phyloP scores from a whole-genome alignment of 768 basidiomycete species.

The Rossbeevera mucosa region DNA sequence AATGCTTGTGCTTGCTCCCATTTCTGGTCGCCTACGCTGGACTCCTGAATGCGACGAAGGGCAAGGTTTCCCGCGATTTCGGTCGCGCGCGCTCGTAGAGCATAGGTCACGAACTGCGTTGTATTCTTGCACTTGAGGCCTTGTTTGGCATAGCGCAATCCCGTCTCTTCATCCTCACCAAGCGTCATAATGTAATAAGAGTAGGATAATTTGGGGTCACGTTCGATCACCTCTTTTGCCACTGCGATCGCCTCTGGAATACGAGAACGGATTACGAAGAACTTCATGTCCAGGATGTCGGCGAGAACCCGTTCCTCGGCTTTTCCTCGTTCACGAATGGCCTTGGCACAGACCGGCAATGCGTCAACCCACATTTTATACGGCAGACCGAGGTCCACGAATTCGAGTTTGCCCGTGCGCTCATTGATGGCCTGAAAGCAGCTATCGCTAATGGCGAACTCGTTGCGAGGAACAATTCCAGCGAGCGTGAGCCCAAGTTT shows the following conservation, averaged over 20 bases:
- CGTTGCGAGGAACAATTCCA: slow-evolving; percentile 47
- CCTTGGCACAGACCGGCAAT: slow-evolving; percentile 52
- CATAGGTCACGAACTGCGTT: slow-evolving; percentile 54
- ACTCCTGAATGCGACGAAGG: slow-evolving; percentile 40
- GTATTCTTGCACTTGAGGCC: slow-evolving; percentile 50
- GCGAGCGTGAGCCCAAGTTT: slow-evolving; percentile 46
- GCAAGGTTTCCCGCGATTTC: slow-evolving; percentile 57
- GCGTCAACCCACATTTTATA: slow-evolving; percentile 56
- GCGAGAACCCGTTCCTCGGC: slow-evolving; percentile 44
- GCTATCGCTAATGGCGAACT: slow-evolving; percentile 55
- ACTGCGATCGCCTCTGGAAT: slow-evolving; percentile 42
- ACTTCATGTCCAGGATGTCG: slow-evolving; percentile 65
- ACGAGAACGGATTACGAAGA: slow-evolving; percentile 43
- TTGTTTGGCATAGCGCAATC: slow-evolving; percentile 57
- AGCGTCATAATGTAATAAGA: slow-evolving; percentile 59
- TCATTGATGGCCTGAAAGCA: slow-evolving; percentile 43
- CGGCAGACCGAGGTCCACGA: slow-evolving; percentile 46
- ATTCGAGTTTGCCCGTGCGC: slow-evolving; percentile 36
- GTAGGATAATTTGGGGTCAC: slow-evolving; percentile 55
- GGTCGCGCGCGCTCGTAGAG: slow-evolving; percentile 55
- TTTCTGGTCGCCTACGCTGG: slow-evolving; percentile 35
- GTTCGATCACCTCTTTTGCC: slow-evolving; percentile 43
- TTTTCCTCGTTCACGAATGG: slow-evolving; percentile 41
- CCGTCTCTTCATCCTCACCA: slow-evolving; percentile 41
- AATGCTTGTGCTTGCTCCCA: slow-evolving; percentile 62